Base-by-base conservation (phyloP, 169 alveolate species). In the Eimeria necatrix region DNA sequence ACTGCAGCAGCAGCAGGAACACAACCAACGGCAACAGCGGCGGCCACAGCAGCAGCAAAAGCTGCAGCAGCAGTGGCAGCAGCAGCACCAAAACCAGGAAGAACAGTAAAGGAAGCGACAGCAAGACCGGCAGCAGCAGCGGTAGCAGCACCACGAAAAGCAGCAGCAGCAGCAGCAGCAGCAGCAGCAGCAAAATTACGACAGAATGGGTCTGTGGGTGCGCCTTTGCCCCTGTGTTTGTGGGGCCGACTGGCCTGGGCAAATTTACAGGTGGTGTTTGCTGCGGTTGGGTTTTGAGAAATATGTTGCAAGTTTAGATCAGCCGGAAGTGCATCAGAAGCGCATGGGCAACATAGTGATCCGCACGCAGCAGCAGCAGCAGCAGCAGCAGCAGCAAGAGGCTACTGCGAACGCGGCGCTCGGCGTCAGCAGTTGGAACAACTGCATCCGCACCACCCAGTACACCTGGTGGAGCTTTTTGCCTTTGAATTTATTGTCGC, bases 401-500 rank as follows among this genome's bases (percentile, higher is more conserved):
- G 12, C 84, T 56, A 70, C 91, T 14, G 95, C 87, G 20, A 81
- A 78, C 74, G 51, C 93, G 20, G 91, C 74, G 22, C 48, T 76
- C 32, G 59, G 80, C 16, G 41, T 92, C 12, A 60, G 49, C 16
- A 70, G 49, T 20, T 93, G 97, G 96, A 76, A 68, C 51, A 95
- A 95, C 76, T 61, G 68, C 59, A 89, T 95, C 49, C 78, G 94
- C 4, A 95, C 97, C 51, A 73, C 95, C 26, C 85, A 95, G 94
- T 95, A 95, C 93, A 87, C 94, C 10, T 74, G 92, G 91, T 81
- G 85, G 93, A 87, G 71, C 46, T 95, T 95, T 71, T 68, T 95
- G 59, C 97, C 97, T 9, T 8, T 73, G 70, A 95, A 95, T 81
- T 80, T 95, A 61, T 85, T 61, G 74, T 14, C 94, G 16, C 97